Percentiles rank a stretch among this genome's conserved stretches.
These are phyloP conservation scores for Arthonia radiata DNA, from an alignment of 495 filamentous ascomycete genomes.

Conservation along the genomic window DNA sequence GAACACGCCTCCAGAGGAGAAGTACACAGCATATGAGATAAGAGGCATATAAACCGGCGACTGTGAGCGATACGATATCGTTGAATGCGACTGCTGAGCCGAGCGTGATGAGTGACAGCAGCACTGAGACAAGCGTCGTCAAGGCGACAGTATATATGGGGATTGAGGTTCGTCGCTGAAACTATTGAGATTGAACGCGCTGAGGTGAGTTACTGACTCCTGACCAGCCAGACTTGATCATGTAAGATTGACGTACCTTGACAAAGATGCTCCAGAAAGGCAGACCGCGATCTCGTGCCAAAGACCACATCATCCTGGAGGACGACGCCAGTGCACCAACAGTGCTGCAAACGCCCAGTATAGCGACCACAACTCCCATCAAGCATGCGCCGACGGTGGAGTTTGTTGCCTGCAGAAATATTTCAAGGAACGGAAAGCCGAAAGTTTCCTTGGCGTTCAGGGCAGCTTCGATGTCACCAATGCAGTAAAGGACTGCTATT, in stretches of 20 bases:
- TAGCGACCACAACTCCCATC: constrained; percentile 4
- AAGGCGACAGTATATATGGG: constrained; percentile 7
- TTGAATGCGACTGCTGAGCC: constrained; percentile 6
- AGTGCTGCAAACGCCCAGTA: constrained; percentile 1
- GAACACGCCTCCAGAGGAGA: constrained; percentile 5
- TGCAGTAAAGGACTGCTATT: constrained; percentile 3
- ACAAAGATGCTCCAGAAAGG: constrained; percentile 3
- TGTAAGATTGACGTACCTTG: constrained; percentile 4
- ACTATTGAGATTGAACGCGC: constrained; percentile 1
- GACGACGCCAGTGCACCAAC: constrained; percentile 6
- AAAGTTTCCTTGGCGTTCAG: constrained; percentile 1
- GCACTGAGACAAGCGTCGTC: constrained; percentile 2
- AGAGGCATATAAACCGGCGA: constrained; percentile 3
- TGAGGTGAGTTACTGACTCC: neutral
- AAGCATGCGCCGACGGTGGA: constrained; percentile 1
- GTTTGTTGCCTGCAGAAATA: constrained; percentile 2
- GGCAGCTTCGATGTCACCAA: constrained; percentile 2
- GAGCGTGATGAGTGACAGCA: constrained; percentile 7
- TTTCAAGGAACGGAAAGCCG: constrained; percentile 2
- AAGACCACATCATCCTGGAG: constrained; percentile 8
- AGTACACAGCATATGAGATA: constrained; percentile 5
- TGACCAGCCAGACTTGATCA: constrained; percentile 1
- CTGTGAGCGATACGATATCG: constrained; percentile 4
- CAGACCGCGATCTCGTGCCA: constrained; percentile 4
- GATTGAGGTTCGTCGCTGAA: constrained; percentile 1